A percentile compares a stretch with the other conserved stretches of the same genome.
phyloP scores from a whole-genome alignment of 108 stramenopile species.

The Cyclotella distinguenda region DNA sequence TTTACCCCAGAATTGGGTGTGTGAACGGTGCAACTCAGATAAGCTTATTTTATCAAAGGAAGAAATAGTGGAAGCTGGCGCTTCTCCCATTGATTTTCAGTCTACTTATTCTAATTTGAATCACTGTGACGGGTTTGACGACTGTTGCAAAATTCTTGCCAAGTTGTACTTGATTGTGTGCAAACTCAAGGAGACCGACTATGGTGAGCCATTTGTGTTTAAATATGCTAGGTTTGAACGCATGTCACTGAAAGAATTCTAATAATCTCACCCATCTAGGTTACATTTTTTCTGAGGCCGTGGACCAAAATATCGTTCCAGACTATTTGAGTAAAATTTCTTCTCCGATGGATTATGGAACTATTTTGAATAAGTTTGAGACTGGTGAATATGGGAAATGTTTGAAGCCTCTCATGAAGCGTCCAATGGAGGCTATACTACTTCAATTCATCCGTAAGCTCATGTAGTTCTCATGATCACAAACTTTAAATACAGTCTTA shows the following conservation, averaged over 20 bases:
- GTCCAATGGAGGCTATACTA: slow-evolving; percentile 38
- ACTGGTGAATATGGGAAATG: slow-evolving; percentile 27
- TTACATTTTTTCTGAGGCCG: slow-evolving; percentile 40
- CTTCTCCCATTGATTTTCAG: slow-evolving; percentile 18
- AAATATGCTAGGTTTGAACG: neutral
- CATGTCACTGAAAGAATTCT: neutral
- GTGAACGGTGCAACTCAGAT: slow-evolving; percentile 38
- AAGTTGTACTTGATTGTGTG: slow-evolving; percentile 17
- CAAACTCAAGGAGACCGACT: slow-evolving; percentile 35
- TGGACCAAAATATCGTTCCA: slow-evolving; percentile 10
- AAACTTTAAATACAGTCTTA: neutral
- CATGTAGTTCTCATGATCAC: neutral
- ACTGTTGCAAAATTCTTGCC: slow-evolving; percentile 25
- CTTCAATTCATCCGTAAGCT: slow-evolving; percentile 1
- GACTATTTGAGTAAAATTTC: slow-evolving; percentile 18
- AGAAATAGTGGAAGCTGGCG: slow-evolving; percentile 21
- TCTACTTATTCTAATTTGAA: slow-evolving; percentile 35
- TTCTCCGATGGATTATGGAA: slow-evolving; percentile 45
- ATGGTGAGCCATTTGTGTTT: slow-evolving; percentile 8
- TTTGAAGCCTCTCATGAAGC: slow-evolving; percentile 18
- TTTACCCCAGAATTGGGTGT: slow-evolving; percentile 32
- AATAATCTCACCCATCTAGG: neutral
- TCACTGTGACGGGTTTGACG: slow-evolving; percentile 19
- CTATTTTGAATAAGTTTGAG: slow-evolving; percentile 31
- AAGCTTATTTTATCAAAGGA: slow-evolving; percentile 14